These are phyloP conservation scores for Trichoderma sp. DNA, from an alignment of 2,329 filamentous ascomycete genomes.

Conservation along the genomic window DNA sequence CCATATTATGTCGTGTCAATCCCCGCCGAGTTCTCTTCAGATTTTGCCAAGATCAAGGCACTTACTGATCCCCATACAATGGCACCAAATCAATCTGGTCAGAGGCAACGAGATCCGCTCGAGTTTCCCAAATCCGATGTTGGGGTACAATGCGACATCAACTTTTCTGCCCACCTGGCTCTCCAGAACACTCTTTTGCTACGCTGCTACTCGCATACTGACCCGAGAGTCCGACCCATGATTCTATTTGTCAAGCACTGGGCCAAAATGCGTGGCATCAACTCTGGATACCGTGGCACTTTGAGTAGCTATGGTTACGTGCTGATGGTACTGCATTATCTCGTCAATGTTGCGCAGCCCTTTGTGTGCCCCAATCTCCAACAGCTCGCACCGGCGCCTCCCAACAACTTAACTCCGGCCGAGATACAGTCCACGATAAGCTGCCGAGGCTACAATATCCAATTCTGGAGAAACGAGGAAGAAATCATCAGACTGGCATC, in stretches of 20 bases:
- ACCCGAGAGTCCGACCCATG: slow-evolving; percentile 72
- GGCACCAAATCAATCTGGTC: slow-evolving; percentile 50
- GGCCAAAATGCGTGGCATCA: slow-evolving; percentile 83
- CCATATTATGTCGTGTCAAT: slow-evolving; percentile 37
- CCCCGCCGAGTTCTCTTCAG: slow-evolving; percentile 30
- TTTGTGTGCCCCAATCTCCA: slow-evolving; percentile 86
- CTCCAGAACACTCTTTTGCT: slow-evolving; percentile 82
- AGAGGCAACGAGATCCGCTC: slow-evolving; percentile 58
- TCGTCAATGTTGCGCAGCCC: slow-evolving; percentile 77
- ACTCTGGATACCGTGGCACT: slow-evolving; percentile 81
- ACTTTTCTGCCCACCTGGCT: slow-evolving; percentile 81
- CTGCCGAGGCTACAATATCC: slow-evolving; percentile 67
- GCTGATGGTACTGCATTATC: slow-evolving; percentile 86
- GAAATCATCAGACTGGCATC: slow-evolving; percentile 63
- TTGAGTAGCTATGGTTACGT: slow-evolving; percentile 90
- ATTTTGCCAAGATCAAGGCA: slow-evolving; percentile 44
- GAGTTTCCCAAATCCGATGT: slow-evolving; percentile 75
- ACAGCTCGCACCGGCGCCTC: slow-evolving; percentile 47
- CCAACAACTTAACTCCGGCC: slow-evolving; percentile 30
- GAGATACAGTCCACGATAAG: slow-evolving; percentile 28
- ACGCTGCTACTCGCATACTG: slow-evolving; percentile 77
- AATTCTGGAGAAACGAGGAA: slow-evolving; percentile 74
- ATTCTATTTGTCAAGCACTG: slow-evolving; percentile 87
- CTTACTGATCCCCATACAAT: slow-evolving; percentile 52
- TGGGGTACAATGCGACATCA: slow-evolving; percentile 89